Evolutionary conservation across 2,329 filamentous ascomycete species (phyloP), one percentile per base, ranked within the genome.

Genomic region (Hymenoscyphus infarciens): DNA sequence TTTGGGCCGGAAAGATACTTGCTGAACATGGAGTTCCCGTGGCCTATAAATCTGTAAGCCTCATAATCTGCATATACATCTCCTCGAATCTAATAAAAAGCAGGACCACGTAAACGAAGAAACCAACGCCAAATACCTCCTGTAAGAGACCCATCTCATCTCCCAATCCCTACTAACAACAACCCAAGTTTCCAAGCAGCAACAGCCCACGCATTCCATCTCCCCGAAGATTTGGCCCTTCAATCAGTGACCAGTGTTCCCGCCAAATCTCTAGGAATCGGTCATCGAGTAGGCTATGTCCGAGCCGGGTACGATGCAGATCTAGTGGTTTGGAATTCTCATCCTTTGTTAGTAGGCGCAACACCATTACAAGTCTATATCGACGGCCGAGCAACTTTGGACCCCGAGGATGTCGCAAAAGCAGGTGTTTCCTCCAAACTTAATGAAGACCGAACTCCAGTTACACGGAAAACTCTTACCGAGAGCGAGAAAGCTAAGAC

Each of bases 241-340:
- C 75, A 77, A 59, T 74, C 78, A 3, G 76, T 82, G 5, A 81
- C 79, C 0, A 80, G 78, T 3, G 72, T 80, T 1, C 80, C 80
- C 3, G 80, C 80, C 4, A 74, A 72, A 11, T 76, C 78, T 2
- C 68, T 81, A 1, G 75, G 78, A 38, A 72, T 79, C 29, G 75
- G 76, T 54, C 72, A 79, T 62, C 75, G 80, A 1, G 74, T 82
- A 2, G 80, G 80, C 2, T 80, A 77, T 62, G 72, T 73, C 8
- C 74, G 75, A 15, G 68, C 76, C 3, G 79, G 80, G 3, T 82
- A 80, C 62, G 81, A 83, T 67, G 81, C 80, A 15, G 80, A 83
- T 62, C 67, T 82, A 33, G 80, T 80, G 4, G 73, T 82, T 4
- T 82, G 80, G 80, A 77, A 82, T 62, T 75, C 75, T 0, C 79